These are phyloP conservation scores for Leccinum imitatum DNA, from an alignment of 768 basidiomycete species.

Conservation along the genomic window DNA sequence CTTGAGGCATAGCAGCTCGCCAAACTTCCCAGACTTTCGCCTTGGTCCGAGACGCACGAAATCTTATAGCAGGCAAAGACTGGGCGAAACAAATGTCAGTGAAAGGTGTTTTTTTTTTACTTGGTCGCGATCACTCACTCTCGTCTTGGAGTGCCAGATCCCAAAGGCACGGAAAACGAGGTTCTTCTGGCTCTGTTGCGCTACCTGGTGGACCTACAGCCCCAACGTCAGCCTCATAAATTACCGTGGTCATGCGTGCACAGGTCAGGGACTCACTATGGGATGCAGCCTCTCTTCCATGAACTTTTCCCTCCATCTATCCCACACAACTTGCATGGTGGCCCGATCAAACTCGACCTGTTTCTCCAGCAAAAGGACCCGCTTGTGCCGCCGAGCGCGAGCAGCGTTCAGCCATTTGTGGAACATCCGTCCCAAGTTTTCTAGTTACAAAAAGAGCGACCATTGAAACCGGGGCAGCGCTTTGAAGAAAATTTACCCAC, in stretches of 20 bases:
- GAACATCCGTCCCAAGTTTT: slow-evolving; percentile 66
- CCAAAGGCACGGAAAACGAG: slow-evolving; percentile 65
- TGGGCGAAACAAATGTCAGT: slow-evolving; percentile 31
- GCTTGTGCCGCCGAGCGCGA: slow-evolving; percentile 60
- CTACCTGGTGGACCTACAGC: slow-evolving; percentile 44
- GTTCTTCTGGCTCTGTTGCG: slow-evolving; percentile 57
- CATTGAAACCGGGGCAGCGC: slow-evolving; percentile 1
- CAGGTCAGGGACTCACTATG: slow-evolving; percentile 44
- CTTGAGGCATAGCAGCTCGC: slow-evolving; percentile 70
- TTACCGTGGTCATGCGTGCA: not conserved
- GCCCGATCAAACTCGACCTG: slow-evolving; percentile 61
- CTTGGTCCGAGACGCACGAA: slow-evolving; percentile 63
- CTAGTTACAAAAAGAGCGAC: slow-evolving; percentile 35
- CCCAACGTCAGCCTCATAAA: slow-evolving; percentile 9
- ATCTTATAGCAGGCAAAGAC: slow-evolving; percentile 79
- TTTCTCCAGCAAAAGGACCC: slow-evolving; percentile 54
- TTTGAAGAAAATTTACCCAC: slow-evolving; percentile 35
- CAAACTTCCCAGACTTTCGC: slow-evolving; percentile 62
- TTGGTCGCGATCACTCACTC: slow-evolving; percentile 40
- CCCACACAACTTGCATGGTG: slow-evolving; percentile 61
- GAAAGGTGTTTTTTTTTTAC: not conserved
- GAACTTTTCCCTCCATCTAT: slow-evolving; percentile 76
- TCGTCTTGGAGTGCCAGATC: slow-evolving; percentile 74
- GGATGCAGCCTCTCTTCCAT: slow-evolving; percentile 63
- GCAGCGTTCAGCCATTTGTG: slow-evolving; percentile 65